Percentiles rank a stretch among this genome's conserved stretches.
Evolutionary conservation across 1,139 yeast species (phyloP).

Genomic region (Kurtzmaniella quercitrusa): DNA sequence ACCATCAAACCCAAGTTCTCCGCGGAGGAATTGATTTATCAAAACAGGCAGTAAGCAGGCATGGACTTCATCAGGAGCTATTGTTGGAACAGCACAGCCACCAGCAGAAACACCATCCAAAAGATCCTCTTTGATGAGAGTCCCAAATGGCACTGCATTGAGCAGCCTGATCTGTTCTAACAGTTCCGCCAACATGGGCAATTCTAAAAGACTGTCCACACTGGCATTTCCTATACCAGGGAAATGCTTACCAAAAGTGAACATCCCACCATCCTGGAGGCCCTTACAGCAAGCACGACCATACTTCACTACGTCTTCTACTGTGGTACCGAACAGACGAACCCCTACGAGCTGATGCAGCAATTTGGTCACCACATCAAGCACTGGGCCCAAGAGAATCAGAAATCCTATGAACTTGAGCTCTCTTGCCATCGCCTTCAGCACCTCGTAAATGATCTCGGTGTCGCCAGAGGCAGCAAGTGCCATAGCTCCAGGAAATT

Average conservation of each 20-base stretch:
- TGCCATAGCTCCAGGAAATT: conserved; percentile 67
- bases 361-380: conserved; percentile 58
- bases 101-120: conserved; percentile 60
- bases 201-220: conserved; percentile 53
- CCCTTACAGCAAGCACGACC: conserved; percentile 56
- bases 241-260: conserved; percentile 60
- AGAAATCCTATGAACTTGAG: conserved; percentile 52
- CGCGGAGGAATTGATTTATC: conserved; percentile 48
- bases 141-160: conserved; percentile 51
- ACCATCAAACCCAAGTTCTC: conserved; percentile 53
- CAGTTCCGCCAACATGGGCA: conserved; percentile 58
- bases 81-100: conserved; percentile 67
- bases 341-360: conserved; percentile 59
- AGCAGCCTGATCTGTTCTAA: conserved; percentile 50
- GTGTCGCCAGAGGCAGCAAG: conserved; percentile 53
- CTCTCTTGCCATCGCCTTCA: conserved; percentile 54
- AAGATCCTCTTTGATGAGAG: conserved; percentile 42
- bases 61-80: conserved; percentile 58
- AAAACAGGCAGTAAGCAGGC: conserved; percentile 61
- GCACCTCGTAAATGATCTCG: conserved; percentile 48
- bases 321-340: conserved; percentile 58
- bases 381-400: conserved; percentile 59
- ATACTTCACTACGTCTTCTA: conserved; percentile 53
- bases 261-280: conserved; percentile 50
- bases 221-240: conserved; percentile 66